Conservation (phyloP, 2,329 filamentous ascomycete species). For the Colletotrichum eleusines region DNA sequence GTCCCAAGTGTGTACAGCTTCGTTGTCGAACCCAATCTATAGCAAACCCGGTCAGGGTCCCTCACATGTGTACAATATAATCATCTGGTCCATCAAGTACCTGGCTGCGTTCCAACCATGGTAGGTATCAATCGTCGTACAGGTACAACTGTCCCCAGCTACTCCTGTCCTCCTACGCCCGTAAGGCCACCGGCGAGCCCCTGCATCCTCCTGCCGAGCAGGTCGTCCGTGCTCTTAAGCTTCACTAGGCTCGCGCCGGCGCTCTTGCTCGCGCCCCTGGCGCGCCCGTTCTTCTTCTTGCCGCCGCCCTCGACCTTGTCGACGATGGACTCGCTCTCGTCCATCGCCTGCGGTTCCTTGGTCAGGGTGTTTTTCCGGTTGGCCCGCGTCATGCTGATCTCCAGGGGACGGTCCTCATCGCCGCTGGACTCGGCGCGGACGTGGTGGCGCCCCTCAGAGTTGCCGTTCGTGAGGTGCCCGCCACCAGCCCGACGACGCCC, state of each 20-base stretch:
- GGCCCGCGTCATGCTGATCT: slow-evolving; percentile 76
- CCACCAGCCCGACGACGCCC: slow-evolving; percentile 28
- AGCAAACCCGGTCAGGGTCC: background rate
- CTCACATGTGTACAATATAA: background rate
- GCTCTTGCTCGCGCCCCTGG: slow-evolving; percentile 52
- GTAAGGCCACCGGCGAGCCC: slow-evolving; percentile 67
- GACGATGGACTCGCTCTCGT: slow-evolving; percentile 41
- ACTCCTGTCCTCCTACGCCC: slow-evolving; percentile 58
- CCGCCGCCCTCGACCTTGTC: slow-evolving; percentile 44
- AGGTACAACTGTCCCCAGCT: background rate
- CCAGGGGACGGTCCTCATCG: slow-evolving; percentile 84
- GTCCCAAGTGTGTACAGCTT: slow-evolving; percentile 30
- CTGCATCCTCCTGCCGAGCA: slow-evolving; percentile 69
- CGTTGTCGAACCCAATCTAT: slow-evolving; percentile 34
- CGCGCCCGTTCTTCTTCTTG: slow-evolving; percentile 45
- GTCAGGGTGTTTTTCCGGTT: slow-evolving; percentile 43
- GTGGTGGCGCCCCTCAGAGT: slow-evolving; percentile 46
- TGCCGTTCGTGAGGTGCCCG: slow-evolving; percentile 29
- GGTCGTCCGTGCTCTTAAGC: slow-evolving; percentile 68
- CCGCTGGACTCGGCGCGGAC: slow-evolving; percentile 72
- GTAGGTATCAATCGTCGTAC: slow-evolving; percentile 1
- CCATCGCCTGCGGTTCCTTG: slow-evolving; percentile 43
- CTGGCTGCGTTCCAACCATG: background rate
- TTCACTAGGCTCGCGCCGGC: slow-evolving; percentile 64
- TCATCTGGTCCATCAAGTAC: background rate